A percentile compares a stretch with the other conserved stretches of the same genome.
Conservation (phyloP, 371 early-diverging fungal genomes). For the Rhizopus microsporus region DNA sequence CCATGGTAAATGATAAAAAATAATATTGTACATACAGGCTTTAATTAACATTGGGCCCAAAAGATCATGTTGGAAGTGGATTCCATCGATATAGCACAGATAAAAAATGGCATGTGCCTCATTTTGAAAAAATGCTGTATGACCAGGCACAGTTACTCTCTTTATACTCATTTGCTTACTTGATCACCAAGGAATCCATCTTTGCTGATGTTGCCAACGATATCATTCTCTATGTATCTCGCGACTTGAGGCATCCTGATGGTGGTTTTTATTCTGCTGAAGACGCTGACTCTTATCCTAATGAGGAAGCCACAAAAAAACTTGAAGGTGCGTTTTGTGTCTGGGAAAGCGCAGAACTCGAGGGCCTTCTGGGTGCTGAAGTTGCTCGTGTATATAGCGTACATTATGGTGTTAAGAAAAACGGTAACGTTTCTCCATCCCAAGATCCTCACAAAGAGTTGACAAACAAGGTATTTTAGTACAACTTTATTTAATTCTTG, state of each 20-base stretch:
- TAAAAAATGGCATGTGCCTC: slow-evolving; percentile 52
- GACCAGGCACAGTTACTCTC: slow-evolving; percentile 69
- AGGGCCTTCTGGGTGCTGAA: slow-evolving; percentile 36
- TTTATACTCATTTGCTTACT: slow-evolving; percentile 48
- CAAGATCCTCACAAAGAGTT: slow-evolving; percentile 70
- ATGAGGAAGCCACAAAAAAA: slow-evolving; percentile 38
- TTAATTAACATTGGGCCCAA: slow-evolving; percentile 19
- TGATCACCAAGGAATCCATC: slow-evolving; percentile 47
- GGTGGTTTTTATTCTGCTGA: slow-evolving; percentile 75
- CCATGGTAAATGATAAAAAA: slow-evolving; percentile 45
- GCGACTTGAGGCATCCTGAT: slow-evolving; percentile 47
- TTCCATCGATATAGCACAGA: slow-evolving; percentile 45
- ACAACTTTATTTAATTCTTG: neutral
- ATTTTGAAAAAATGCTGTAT: slow-evolving; percentile 73
- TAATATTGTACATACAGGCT: too few relatives aligned
- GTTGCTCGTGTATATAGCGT: slow-evolving; percentile 41
- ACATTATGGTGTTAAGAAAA: slow-evolving; percentile 50
- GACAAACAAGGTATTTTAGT: slow-evolving; percentile 43
- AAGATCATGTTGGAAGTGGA: slow-evolving; percentile 18
- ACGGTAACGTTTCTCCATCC: slow-evolving; percentile 60
- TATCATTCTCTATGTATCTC: slow-evolving; percentile 57
- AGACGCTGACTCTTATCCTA: slow-evolving; percentile 70
- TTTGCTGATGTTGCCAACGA: slow-evolving; percentile 54
- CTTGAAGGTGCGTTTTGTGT: slow-evolving; percentile 73
- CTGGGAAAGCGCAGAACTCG: slow-evolving; percentile 58